Evolutionary conservation across 305 asterid genomes (phyloP).

Genomic region (Petunia hybrid): DNA sequence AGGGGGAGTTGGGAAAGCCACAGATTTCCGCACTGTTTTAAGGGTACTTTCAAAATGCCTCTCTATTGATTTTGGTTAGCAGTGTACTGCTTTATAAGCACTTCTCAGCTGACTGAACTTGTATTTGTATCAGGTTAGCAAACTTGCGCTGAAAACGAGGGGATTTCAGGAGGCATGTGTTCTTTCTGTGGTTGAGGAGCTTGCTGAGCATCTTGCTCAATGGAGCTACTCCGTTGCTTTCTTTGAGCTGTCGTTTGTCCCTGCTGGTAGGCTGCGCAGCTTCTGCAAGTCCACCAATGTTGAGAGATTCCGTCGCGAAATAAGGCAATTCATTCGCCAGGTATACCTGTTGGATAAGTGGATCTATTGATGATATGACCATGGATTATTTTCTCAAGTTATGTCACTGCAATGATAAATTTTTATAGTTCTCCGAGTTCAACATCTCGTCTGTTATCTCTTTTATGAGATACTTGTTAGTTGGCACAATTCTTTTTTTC

Average conservation of each 20-base stretch:
- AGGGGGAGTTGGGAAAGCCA: slow-evolving; percentile 94
- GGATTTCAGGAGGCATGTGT: slow-evolving; percentile 96
- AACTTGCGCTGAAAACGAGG: slow-evolving; percentile 76
- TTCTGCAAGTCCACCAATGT: slow-evolving; percentile 87
- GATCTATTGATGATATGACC: slow-evolving; percentile 6
- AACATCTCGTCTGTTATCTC: not conserved
- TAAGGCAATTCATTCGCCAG: slow-evolving; percentile 73
- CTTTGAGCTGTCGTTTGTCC: slow-evolving; percentile 80
- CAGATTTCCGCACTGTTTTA: slow-evolving; percentile 67
- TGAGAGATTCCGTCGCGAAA: slow-evolving; percentile 85
- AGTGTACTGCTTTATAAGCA: slow-evolving; percentile 11
- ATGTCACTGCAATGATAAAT: not conserved
- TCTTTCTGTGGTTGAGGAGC: slow-evolving; percentile 82
- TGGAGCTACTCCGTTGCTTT: slow-evolving; percentile 91
- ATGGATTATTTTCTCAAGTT: slow-evolving; percentile 1
- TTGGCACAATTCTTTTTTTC: slow-evolving; percentile 22
- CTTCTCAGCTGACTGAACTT: slow-evolving; percentile 8
- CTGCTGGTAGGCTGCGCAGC: slow-evolving; percentile 71
- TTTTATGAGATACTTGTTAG: not conserved
- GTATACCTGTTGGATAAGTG: slow-evolving; percentile 46
- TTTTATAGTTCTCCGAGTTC: not conserved
- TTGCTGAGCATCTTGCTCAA: slow-evolving; percentile 85
- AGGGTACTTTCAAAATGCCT: slow-evolving; percentile 58
- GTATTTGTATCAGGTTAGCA: slow-evolving; percentile 64
- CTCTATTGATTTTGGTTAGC: not conserved